These are phyloP conservation scores for Kingdonia uniflora DNA, from an alignment of 164 flowering plant genomes.

Conservation along the genomic window DNA sequence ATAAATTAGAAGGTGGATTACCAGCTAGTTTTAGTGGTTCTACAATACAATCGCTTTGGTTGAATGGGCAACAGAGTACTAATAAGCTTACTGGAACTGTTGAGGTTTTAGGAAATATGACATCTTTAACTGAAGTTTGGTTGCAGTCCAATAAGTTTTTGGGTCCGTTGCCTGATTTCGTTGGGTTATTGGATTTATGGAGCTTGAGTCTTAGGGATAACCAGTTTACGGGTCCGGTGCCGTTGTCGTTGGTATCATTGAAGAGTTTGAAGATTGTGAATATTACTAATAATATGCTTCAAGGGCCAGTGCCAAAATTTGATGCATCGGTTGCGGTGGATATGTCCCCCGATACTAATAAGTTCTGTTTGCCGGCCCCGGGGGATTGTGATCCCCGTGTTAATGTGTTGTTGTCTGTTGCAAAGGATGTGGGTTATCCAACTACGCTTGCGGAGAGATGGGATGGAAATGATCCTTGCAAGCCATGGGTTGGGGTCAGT, in stretches of 20 bases:
- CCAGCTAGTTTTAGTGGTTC: constrained; percentile 52
- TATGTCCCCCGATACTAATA: constrained; percentile 7
- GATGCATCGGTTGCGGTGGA: constrained; percentile 39
- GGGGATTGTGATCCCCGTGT: constrained; percentile 64
- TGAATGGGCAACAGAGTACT: constrained; percentile 56
- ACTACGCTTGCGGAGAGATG: constrained; percentile 45
- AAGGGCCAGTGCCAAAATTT: constrained; percentile 73
- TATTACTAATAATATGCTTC: constrained; percentile 75
- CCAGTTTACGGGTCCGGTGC: constrained; percentile 70
- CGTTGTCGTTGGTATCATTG: constrained; percentile 38
- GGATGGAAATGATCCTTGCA: constrained; percentile 82
- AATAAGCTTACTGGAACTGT: constrained; percentile 44
- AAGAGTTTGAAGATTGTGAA: constrained; percentile 39
- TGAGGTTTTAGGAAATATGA: constrained; percentile 68
- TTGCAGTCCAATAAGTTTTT: constrained; percentile 61
- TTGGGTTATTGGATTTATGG: constrained; percentile 35
- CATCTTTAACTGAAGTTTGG: constrained; percentile 63
- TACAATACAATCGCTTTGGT: constrained; percentile 63
- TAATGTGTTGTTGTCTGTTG: constrained; percentile 40
- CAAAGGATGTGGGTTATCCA: constrained; percentile 49
- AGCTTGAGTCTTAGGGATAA: constrained; percentile 67
- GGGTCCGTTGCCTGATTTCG: constrained; percentile 81
- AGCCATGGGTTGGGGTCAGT: constrained; percentile 41
- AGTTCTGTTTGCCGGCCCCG: constrained; percentile 30
- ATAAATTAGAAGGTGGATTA: constrained; percentile 49